These are phyloP conservation scores for Lolium perenne DNA, from an alignment of 176 grass and related monocot species.

Conservation along the genomic window DNA sequence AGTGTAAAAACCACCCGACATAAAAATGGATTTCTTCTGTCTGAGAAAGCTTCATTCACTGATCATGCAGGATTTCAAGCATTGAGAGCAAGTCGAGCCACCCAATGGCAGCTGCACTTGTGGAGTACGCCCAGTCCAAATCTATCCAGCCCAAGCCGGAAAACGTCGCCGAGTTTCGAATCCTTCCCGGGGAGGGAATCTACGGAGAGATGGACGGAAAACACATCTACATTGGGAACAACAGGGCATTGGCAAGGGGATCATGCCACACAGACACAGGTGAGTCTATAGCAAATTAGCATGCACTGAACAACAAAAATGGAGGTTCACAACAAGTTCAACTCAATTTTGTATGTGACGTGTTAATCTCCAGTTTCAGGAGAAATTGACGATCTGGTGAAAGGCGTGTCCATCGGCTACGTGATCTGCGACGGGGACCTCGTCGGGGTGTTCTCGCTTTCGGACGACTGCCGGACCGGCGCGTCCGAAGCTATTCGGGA, in stretches of 20 bases:
- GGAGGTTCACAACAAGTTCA: neutral
- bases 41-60: too few relatives aligned
- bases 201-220: slow-evolving; percentile 57
- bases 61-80: slow-evolving; percentile 61
- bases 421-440: slow-evolving; percentile 50
- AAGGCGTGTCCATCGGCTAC: slow-evolving; percentile 60
- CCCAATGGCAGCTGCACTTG: slow-evolving; percentile 79
- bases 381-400: slow-evolving; percentile 8
- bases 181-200: slow-evolving; percentile 71
- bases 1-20: too few relatives aligned
- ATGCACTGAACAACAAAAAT: neutral
- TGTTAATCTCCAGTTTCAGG: slow-evolving; percentile 13
- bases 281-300: slow-evolving; percentile 2
- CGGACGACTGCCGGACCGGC: slow-evolving; percentile 57
- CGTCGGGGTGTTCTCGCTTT: slow-evolving; percentile 47
- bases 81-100: slow-evolving; percentile 89
- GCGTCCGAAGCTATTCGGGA: slow-evolving; percentile 63
- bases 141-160: slow-evolving; percentile 57
- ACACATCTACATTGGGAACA: slow-evolving; percentile 67
- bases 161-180: slow-evolving; percentile 56
- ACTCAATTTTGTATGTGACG: neutral
- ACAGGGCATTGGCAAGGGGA: slow-evolving; percentile 45
- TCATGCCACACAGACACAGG: slow-evolving; percentile 44
- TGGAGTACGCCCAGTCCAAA: slow-evolving; percentile 58
- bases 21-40: too few relatives aligned